Evolutionary conservation across 1,284 basidiomycete genomes (phyloP), one percentile per base, ranked within the genome.

Genomic region (Ganoderma lucidum): DNA sequence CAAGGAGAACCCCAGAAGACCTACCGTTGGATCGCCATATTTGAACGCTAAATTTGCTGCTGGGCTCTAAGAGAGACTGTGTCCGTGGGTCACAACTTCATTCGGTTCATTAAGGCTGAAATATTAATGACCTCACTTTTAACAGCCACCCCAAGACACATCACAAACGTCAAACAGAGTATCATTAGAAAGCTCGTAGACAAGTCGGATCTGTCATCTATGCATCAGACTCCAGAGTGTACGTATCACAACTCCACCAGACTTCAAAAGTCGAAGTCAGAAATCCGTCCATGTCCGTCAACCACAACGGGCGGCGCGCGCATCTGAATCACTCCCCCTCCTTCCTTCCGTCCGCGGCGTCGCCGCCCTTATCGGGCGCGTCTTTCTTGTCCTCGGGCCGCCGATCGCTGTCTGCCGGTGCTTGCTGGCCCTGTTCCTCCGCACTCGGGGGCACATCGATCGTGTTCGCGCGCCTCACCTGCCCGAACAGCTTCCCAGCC

Each of bases 401-500:
- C 58, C 65, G 45, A 69, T 69, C 65, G 44, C 69, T 67, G 56
- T 64, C 51, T 30, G 45, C 10, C 23, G 35, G 35, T 35, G 48
- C 48, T 15, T 30, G 53, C 53, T 56, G 67, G 44, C 66, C 63
- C 48, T 39, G 67, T 37, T 68, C 63, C 48, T 39, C 53, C 48
- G 39, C 63, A 63, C 39, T 64, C 4, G 55, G 42, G 10, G 67
- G 37, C 44, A 48, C 64, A 45, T 70, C 70, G 30, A 71, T 51
- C 39, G 72, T 70, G 32, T 70, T 68, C 48, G 68, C 48, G 39
- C 72, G 64, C 45, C 67, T 62, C 55, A 62, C 70, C 23, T 62
- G 66, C 35, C 69, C 65, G 19, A 73, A 70, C 70, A 73, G 61
- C 70, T 73, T 73, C 51, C 72, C 70, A 12, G 71, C 62, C 42